Evolutionary conservation across 2,329 filamentous ascomycete genomes (phyloP), one percentile per base, ranked within the genome.

Genomic region (Ascochyta lentis): DNA sequence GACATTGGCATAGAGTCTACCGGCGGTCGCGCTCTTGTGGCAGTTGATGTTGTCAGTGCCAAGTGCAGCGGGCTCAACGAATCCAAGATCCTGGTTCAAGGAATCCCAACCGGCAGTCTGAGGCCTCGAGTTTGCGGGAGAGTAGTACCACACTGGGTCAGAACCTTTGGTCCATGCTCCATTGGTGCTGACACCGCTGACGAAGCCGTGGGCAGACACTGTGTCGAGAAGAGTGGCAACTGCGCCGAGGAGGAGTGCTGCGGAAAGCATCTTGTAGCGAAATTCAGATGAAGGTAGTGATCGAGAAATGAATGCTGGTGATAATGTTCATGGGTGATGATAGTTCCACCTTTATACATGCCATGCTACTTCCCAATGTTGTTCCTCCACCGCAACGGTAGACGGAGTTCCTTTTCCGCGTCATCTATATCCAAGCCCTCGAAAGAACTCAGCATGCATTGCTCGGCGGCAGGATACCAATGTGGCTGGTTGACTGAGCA

Each of bases 1-100:
- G 16, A 69, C 74, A 13, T 59, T 67, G 35, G 69, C 69, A 58
- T 75, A 75, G 16, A 66, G 59, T 33, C 68, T 59, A 24, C 69
- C 73, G 2, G 74, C 65, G 0, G 65, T 72, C 8, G 72, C 71
- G 49, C 65, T 70, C 69, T 77, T 77, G 66, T 78, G 76, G 67
- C 76, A 78, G 62, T 68, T 71, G 47, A 77, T 69, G 44, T 77
- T 67, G 29, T 54, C 46, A 26, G 65, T 60, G 31, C 58, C 57
- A 13, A 69, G 65, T 10, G 61, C 42, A 19, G 63, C 61, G 2
- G 74, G 74, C 48, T 67, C 62, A 16, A 77, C 71, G 57, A 76
- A 77, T 23, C 75, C 75, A 40, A 66, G 59, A 49, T 77, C 75
- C 46, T 73, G 71, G 66, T 76, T 76, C 38, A 71, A 44, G 2